Base-by-base conservation (phyloP, 805 yeast species). In the Saccharomycopsis sp. region DNA sequence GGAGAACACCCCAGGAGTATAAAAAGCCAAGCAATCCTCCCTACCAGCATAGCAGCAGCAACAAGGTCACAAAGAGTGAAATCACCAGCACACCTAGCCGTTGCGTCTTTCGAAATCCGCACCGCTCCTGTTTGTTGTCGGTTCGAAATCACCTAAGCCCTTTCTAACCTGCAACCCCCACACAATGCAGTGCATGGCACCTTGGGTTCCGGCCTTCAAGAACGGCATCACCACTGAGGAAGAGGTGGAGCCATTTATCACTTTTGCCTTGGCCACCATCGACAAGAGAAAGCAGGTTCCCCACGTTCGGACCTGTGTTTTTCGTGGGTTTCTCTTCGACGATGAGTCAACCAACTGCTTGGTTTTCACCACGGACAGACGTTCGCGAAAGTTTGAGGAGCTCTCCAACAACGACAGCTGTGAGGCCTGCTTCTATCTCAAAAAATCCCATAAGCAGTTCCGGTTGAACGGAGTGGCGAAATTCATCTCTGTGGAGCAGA, bases 401-500 rank as follows among this genome's bases (percentile, higher is more conserved):
- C 69, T 81, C 46, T 61, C 75, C 20, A 64, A 68, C 14, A 78
- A 83, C 63, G 80, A 84, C 55, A 74, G 75, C 57, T 85, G 82
- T 68, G 96, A 89, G 71, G 87, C 89, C 1, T 86, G 89, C 58
- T 87, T 87, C 67, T 86, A 88, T 73, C 86, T 89, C 67, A 79
- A 76, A 7, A 75, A 74, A 21, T 68, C 79, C 23, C 78, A 79
- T 67, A 85, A 80, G 65, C 96, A 89, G 70, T 87, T 84, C 67
- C 75, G 96, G 64, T 74, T 89, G 61, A 77, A 83, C 57, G 96
- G 96, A 12, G 69, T 74, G 24, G 87, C 87, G 14, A 77, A 82
- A 61, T 65, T 75, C 12, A 68, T 83, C 9, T 69, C 73, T 2
- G 52, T 61, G 9, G 66, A 18, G 12, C 24, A 37, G 20, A 24